These are phyloP conservation scores for Takashimella tepidaria DNA, from an alignment of 1,284 basidiomycete genomes.

Conservation along the genomic window DNA sequence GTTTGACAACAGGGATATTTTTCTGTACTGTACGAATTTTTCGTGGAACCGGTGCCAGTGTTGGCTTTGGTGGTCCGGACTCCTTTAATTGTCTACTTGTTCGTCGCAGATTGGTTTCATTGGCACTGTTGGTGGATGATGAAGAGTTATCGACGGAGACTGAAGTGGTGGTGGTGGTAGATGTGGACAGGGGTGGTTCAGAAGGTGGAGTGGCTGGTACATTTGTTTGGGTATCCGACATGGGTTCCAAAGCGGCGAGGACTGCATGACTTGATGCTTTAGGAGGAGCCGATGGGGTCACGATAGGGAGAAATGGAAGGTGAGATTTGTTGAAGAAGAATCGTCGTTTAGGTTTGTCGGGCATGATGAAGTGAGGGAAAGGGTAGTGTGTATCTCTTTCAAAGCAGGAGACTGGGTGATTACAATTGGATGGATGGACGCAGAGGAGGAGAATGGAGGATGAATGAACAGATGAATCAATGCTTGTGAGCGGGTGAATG, in stretches of 20 bases:
- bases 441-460: constrained; percentile 2
- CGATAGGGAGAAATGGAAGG: not conserved
- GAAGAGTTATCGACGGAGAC: no score
- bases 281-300: not conserved
- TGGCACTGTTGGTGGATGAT: not conserved
- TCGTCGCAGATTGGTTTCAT: not conserved
- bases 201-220: not conserved
- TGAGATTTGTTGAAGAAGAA: not conserved
- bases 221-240: not conserved
- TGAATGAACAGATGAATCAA: constrained; percentile 2
- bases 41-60: not conserved
- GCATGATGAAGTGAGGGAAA: constrained; percentile 1
- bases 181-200: not conserved
- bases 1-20: not conserved
- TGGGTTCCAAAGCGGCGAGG: not conserved
- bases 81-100: not conserved
- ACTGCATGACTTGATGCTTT: not conserved
- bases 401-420: not conserved
- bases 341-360: not conserved
- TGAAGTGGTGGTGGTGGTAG: not conserved
- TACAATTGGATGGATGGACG: not conserved
- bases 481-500: no score
- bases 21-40: not conserved
- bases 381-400: not conserved
- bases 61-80: no score